Evolutionary conservation across 306 rosid genomes (phyloP).

Genomic region (Acacia crassicarpa): DNA sequence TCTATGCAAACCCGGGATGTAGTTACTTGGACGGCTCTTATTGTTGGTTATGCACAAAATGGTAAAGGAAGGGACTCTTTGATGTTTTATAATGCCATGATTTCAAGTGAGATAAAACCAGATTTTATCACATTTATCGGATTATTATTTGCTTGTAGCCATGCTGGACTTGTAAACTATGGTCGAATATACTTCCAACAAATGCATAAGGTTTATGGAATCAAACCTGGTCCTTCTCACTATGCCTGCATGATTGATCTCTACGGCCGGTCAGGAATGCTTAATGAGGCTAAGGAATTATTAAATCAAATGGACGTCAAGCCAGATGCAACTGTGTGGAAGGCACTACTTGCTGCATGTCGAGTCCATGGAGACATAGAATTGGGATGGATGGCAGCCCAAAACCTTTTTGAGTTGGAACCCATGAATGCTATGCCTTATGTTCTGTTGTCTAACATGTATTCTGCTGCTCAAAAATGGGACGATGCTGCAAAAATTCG

Average conservation of each 20-base stretch:
- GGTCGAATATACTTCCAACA: constrained; percentile 62
- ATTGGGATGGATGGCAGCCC: constrained; percentile 77
- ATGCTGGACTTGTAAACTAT: constrained; percentile 74
- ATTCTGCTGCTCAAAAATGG: constrained; percentile 72
- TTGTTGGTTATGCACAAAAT: constrained; percentile 90
- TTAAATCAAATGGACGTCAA: constrained; percentile 64
- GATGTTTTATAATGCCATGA: constrained; percentile 71
- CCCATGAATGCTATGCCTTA: constrained; percentile 71
- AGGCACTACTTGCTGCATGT: constrained; percentile 88
- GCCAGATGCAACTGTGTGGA: constrained; percentile 90
- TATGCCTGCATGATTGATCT: constrained; percentile 93
- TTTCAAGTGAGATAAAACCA: constrained; percentile 66
- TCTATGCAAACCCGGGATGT: constrained; percentile 63
- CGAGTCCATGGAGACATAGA: constrained; percentile 77
- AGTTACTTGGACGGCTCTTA: constrained; percentile 88
- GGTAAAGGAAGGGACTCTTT: constrained; percentile 81
- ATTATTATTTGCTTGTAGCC: constrained; percentile 91
- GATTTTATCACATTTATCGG: constrained; percentile 88
- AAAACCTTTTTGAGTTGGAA: constrained; percentile 63
- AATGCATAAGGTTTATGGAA: constrained; percentile 67
- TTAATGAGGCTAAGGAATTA: constrained; percentile 61
- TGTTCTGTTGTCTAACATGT: constrained; percentile 78
- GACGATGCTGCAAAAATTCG: constrained; percentile 69
- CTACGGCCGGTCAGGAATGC: constrained; percentile 77
- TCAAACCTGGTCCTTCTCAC: constrained; percentile 79